A percentile compares a stretch with the other conserved stretches of the same genome.
phyloP scores from a whole-genome alignment of 257 asterid species.

The Cordia subcordata region DNA sequence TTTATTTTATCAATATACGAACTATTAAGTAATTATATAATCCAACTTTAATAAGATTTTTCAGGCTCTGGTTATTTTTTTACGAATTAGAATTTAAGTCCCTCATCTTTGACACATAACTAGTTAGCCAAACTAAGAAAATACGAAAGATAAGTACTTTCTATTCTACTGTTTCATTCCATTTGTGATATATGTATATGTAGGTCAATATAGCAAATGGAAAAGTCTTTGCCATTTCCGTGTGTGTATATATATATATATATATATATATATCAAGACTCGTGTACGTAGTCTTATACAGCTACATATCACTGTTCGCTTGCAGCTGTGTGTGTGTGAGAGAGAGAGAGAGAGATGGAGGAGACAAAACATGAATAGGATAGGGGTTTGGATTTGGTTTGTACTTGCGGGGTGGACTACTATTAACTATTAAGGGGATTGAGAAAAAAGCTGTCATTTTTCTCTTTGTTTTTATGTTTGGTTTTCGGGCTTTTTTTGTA shows the following conservation, averaged over 20 bases:
- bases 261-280: no score
- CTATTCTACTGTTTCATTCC: not conserved
- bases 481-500: conserved; percentile 35
- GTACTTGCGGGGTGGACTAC: conserved; percentile 9
- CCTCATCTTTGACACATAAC: no score
- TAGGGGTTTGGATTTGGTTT: conserved; percentile 24
- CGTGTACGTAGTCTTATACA: no score
- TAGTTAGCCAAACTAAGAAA: no score
- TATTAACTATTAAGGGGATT: conserved; percentile 11
- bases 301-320: no score
- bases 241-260: no score
- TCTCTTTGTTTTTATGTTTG: conserved; percentile 8
- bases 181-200: no score
- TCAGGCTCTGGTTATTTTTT: no score
- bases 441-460: conserved; percentile 48
- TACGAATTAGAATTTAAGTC: no score
- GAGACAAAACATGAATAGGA: conserved; percentile 11
- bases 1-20: no score
- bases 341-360: not conserved
- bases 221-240: not conserved
- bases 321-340: not conserved
- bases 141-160: not conserved
- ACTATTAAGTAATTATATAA: no score
- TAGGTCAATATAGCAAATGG: not conserved
- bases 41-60: no score